phyloP scores from a whole-genome alignment of 179 eudicot genomes.

The Vitellaria paradoxa region DNA sequence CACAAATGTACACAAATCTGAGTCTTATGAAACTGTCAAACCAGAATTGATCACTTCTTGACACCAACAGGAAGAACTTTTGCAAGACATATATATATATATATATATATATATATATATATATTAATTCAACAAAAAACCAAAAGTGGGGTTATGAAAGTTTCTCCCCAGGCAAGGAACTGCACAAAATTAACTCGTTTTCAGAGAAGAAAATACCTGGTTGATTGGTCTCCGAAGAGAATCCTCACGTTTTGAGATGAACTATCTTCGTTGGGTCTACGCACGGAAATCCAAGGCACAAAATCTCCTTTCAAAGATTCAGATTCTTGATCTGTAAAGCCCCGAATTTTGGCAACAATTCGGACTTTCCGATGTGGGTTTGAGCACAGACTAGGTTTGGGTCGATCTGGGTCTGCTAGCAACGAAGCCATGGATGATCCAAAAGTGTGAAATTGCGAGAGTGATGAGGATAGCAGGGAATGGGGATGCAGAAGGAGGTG shows the following conservation, averaged over 20 bases:
- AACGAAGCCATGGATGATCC: slow-evolving; percentile 24
- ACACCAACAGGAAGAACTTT: not conserved
- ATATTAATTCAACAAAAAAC: not conserved
- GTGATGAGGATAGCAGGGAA: not conserved
- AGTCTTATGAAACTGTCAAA: not conserved
- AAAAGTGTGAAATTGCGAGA: slow-evolving; percentile 11
- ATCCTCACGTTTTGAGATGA: slow-evolving; percentile 37
- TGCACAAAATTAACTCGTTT: not conserved
- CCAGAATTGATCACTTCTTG: not conserved
- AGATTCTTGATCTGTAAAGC: slow-evolving; percentile 31
- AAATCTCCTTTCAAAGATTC: slow-evolving; percentile 16
- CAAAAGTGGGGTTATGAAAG: not conserved
- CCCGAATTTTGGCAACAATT: slow-evolving; percentile 51
- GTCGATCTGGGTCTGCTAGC: slow-evolving; percentile 12
- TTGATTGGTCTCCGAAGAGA: slow-evolving; percentile 39
- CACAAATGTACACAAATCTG: not conserved
- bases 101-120: too few species aligned
- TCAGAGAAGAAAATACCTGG: slow-evolving; percentile 31
- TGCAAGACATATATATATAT: not conserved
- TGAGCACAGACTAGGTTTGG: slow-evolving; percentile 23
- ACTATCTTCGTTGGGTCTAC: slow-evolving; percentile 27
- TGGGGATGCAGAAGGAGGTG: too few species aligned
- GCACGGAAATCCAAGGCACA: slow-evolving; percentile 46
- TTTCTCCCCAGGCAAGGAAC: not conserved
- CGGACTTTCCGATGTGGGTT: slow-evolving; percentile 39